These are phyloP conservation scores for Kodamaea suecica DNA, from an alignment of 1,139 yeast genomes.

Conservation along the genomic window DNA sequence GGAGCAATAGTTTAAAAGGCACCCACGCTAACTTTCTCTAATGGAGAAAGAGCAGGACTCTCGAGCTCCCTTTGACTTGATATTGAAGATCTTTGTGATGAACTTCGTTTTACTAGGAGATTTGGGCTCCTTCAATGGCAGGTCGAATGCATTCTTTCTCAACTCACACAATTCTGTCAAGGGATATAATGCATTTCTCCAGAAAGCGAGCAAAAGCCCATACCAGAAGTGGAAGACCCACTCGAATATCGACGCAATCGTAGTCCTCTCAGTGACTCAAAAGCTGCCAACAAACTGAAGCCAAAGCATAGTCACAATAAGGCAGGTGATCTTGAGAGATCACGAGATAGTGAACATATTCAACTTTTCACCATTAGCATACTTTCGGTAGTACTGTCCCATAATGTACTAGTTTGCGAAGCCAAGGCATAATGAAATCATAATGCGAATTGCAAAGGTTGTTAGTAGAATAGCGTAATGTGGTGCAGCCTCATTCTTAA, in stretches of 20 bases:
- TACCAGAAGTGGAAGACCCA: slow-evolving; percentile 40
- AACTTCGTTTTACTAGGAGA: background rate
- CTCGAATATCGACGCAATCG: slow-evolving; percentile 29
- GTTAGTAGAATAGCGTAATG: slow-evolving; percentile 28
- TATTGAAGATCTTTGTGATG: background rate
- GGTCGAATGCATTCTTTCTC: slow-evolving; percentile 11
- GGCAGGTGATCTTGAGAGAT: slow-evolving; percentile 30
- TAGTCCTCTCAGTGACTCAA: slow-evolving; percentile 19
- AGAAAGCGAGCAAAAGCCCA: slow-evolving; percentile 32
- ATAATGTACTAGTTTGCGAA: slow-evolving; percentile 31
- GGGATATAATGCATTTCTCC: slow-evolving; percentile 39
- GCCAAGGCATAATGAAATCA: slow-evolving; percentile 21
- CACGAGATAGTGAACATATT: slow-evolving; percentile 33
- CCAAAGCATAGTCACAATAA: slow-evolving; percentile 27
- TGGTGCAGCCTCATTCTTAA: slow-evolving; percentile 17
- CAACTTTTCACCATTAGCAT: slow-evolving; percentile 33
- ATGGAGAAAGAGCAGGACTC: slow-evolving; percentile 5
- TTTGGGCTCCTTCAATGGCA: slow-evolving; percentile 7
- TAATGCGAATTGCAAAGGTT: slow-evolving; percentile 24
- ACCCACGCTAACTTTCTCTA: slow-evolving; percentile 9
- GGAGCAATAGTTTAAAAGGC: slow-evolving; percentile 10
- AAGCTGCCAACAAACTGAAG: slow-evolving; percentile 27
- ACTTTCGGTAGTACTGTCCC: slow-evolving; percentile 31
- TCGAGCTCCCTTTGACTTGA: background rate
- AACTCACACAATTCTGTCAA: slow-evolving; percentile 25